Evolutionary conservation across 1,139 yeast species (phyloP), one percentile per base, ranked within the genome.

Genomic region (Candida albicans): DNA sequence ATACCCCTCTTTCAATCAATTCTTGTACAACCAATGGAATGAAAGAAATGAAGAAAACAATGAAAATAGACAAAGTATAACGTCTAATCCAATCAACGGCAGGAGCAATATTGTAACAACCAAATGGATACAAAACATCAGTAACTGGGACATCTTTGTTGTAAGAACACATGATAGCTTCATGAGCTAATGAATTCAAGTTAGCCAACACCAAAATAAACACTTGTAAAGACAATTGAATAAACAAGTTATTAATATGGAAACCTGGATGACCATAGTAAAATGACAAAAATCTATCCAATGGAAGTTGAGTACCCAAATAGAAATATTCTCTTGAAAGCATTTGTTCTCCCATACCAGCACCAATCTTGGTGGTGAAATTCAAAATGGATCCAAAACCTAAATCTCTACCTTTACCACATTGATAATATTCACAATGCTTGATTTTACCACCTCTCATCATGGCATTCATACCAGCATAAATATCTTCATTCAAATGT

Each of bases 81-180:
- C 96, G 95, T 79, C 96, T 87, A 56, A 93, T 79, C 99, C 99
- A 93, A 65, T 91, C 96, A 64, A 90, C 77, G 45, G 91, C 95
- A 26, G 99, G 97, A 50, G 79, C 65, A 58, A 91, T 75, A 68
- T 88, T 88, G 81, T 93, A 93, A 77, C 99, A 93, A 60, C 99
- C 99, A 58, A 77, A 71, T 61, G 99, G 99, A 58, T 78, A 77
- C 58, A 84, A 76, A 37, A 85, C 72, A 75, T 93, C 98, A 35
- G 95, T 87, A 52, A 88, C 73, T 46, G 99, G 99, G 67, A 75
- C 75, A 69, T 90, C 81, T 67, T 74, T 85, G 72, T 93, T 77
- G 72, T 93, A 93, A 50, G 76, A 64, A 80, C 99, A 93, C 49
- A 85, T 65, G 55, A 90, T 86, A 28, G 96, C 74, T 71, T 91